Conservation (phyloP, 2,329 filamentous ascomycete species). For the Epichloe amarillans region DNA sequence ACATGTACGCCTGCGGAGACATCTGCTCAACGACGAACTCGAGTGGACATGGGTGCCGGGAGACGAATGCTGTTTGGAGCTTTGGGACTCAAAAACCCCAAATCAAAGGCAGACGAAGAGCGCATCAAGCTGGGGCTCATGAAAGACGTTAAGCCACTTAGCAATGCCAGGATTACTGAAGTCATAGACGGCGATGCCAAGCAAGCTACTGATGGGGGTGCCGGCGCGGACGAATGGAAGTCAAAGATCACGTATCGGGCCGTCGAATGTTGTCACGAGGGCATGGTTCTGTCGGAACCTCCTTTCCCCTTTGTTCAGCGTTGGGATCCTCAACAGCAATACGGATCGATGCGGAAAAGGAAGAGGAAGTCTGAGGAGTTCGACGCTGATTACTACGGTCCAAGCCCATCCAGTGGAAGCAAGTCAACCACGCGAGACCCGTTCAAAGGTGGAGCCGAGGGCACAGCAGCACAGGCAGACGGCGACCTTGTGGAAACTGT, state of each 20-base stretch:
- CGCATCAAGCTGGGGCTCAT: slow-evolving; percentile 46
- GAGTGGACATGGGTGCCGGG: slow-evolving; percentile 41
- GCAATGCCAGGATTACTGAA: slow-evolving; percentile 21
- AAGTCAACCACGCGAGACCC: slow-evolving; percentile 5
- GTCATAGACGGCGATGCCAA: slow-evolving; percentile 5
- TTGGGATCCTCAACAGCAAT: slow-evolving; percentile 66
- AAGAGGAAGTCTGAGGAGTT: slow-evolving; percentile 32
- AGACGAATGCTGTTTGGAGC: slow-evolving; percentile 59
- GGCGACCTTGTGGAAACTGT: neutral
- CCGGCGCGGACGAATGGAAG: slow-evolving; percentile 54
- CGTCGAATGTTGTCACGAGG: slow-evolving; percentile 70
- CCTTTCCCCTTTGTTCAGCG: slow-evolving; percentile 83
- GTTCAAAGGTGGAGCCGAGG: neutral
- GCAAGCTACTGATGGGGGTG: slow-evolving; percentile 12
- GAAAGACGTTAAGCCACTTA: slow-evolving; percentile 33
- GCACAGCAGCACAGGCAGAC: neutral
- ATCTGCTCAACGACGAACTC: slow-evolving; percentile 3
- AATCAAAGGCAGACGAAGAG: slow-evolving; percentile 54
- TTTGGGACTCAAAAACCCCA: slow-evolving; percentile 55
- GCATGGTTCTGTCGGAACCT: slow-evolving; percentile 55
- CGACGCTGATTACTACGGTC: slow-evolving; percentile 16
- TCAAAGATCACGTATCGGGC: slow-evolving; percentile 61
- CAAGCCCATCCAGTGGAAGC: slow-evolving; percentile 12
- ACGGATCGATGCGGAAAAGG: slow-evolving; percentile 28
- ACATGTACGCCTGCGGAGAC: neutral